phyloP scores from a whole-genome alignment of 1,139 yeast genomes.

The Zygoascus meyerae region DNA sequence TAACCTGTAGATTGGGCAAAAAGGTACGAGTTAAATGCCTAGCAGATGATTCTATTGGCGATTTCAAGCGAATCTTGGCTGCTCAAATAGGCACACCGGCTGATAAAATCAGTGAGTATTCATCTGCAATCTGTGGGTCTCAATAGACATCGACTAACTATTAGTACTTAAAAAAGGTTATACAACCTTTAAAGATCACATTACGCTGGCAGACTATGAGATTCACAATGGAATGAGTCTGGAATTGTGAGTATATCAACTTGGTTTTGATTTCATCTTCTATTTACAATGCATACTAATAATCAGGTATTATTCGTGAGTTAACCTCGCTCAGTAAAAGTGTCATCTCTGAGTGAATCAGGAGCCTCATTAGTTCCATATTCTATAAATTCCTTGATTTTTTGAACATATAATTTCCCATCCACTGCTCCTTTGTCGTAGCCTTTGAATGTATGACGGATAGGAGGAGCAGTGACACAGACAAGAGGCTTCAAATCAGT shows the following conservation, averaged over 20 bases:
- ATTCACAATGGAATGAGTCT: slow-evolving; percentile 83
- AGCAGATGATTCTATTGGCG: slow-evolving; percentile 83
- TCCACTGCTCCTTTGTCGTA: slow-evolving; percentile 68
- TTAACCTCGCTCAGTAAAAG: slow-evolving; percentile 32
- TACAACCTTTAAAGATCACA: slow-evolving; percentile 80
- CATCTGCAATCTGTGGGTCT: not conserved
- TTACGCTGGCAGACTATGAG: slow-evolving; percentile 86
- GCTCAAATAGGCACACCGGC: slow-evolving; percentile 74
- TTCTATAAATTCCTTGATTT: slow-evolving; percentile 68
- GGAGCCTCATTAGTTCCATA: slow-evolving; percentile 48
- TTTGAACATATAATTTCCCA: slow-evolving; percentile 65
- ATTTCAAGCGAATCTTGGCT: slow-evolving; percentile 77
- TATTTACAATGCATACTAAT: slow-evolving; percentile 8
- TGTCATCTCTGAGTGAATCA: slow-evolving; percentile 20
- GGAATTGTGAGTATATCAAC: slow-evolving; percentile 52
- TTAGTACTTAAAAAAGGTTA: slow-evolving; percentile 42
- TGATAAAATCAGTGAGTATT: slow-evolving; percentile 46
- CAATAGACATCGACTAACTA: not conserved
- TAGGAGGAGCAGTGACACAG: slow-evolving; percentile 60
- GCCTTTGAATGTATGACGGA: slow-evolving; percentile 64
- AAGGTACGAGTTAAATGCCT: slow-evolving; percentile 78
- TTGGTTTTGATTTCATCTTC: not conserved
- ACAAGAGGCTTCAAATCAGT: slow-evolving; percentile 66
- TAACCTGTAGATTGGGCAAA: slow-evolving; percentile 60
- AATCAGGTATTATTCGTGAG: slow-evolving; percentile 9